Conservation (phyloP, 305 asterid species). For the Fraxinus nigra region DNA sequence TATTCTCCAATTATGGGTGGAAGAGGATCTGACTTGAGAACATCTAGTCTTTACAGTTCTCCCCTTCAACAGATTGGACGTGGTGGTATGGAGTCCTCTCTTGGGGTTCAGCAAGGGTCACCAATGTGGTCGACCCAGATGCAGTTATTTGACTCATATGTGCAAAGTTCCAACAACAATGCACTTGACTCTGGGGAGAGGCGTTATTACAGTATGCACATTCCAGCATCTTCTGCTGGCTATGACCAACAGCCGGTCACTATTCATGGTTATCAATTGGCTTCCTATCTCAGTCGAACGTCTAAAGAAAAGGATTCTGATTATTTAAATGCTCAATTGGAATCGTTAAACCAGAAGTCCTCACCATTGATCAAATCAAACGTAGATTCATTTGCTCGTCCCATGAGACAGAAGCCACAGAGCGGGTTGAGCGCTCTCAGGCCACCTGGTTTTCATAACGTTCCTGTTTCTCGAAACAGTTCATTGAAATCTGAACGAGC, state of each 20-base stretch:
- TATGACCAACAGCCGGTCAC: slow-evolving; percentile 83
- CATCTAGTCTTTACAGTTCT: slow-evolving; percentile 43
- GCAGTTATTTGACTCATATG: slow-evolving; percentile 46
- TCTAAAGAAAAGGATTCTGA: slow-evolving; percentile 51
- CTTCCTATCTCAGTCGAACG: slow-evolving; percentile 50
- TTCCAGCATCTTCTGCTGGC: slow-evolving; percentile 63
- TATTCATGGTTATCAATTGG: slow-evolving; percentile 68
- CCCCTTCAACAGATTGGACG: slow-evolving; percentile 53
- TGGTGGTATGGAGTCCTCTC: slow-evolving; percentile 49
- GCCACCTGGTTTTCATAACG: slow-evolving; percentile 92
- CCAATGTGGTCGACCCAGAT: slow-evolving; percentile 47
- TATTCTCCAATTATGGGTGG: slow-evolving; percentile 48
- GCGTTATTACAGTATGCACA: slow-evolving; percentile 72
- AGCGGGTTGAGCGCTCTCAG: slow-evolving; percentile 49
- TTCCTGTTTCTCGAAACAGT: slow-evolving; percentile 64
- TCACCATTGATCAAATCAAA: slow-evolving; percentile 42
- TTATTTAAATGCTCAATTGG: slow-evolving; percentile 43
- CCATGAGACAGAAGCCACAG: slow-evolving; percentile 53
- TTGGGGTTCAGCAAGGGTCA: slow-evolving; percentile 52
- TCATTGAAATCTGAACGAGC: slow-evolving; percentile 62
- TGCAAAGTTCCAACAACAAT: slow-evolving; percentile 38
- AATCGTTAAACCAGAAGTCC: slow-evolving; percentile 40
- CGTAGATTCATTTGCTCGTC: slow-evolving; percentile 47
- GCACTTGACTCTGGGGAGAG: slow-evolving; percentile 64
- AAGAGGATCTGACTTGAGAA: slow-evolving; percentile 53